Conservation (phyloP, 495 filamentous ascomycete species). For the Lasiosphaeria hispida region DNA sequence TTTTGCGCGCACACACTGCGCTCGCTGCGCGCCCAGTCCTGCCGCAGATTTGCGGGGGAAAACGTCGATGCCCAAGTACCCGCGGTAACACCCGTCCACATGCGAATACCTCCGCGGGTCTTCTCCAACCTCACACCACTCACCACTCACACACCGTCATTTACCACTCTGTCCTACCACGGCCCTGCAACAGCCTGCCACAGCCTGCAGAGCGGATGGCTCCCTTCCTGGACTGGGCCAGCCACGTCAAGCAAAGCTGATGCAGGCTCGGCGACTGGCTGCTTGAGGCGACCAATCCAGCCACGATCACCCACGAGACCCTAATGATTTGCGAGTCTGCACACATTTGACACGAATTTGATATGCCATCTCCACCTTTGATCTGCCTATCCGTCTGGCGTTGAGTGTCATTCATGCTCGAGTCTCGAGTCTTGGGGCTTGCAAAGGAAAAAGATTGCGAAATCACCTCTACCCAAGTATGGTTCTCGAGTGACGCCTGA, state of each 20-base stretch:
- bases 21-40: not conserved
- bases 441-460: too few relatives aligned
- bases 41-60: not conserved
- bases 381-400: too few relatives aligned
- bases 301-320: not conserved
- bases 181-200: conserved; percentile 13
- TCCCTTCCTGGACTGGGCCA: conserved; percentile 7
- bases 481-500: too few relatives aligned
- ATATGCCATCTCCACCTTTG: too few relatives aligned
- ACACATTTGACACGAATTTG: not conserved
- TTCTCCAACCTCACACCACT: not conserved
- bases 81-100: conserved; percentile 26
- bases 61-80: conserved; percentile 18
- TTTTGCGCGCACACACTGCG: not conserved
- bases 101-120: conserved; percentile 18
- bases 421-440: too few relatives aligned
- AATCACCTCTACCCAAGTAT: too few relatives aligned
- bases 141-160: conserved; percentile 14
- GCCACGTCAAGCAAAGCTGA: conserved; percentile 18
- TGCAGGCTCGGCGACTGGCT: conserved; percentile 19
- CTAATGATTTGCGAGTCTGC: conserved; percentile 25
- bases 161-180: conserved; percentile 23
- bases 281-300: conserved; percentile 33
- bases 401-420: too few relatives aligned
- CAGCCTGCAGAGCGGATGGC: conserved; percentile 15